Percentiles rank a stretch among this genome's conserved stretches.
Conservation (phyloP, 2,329 filamentous ascomycete genomes). For the Clarireedia monteithiana region DNA sequence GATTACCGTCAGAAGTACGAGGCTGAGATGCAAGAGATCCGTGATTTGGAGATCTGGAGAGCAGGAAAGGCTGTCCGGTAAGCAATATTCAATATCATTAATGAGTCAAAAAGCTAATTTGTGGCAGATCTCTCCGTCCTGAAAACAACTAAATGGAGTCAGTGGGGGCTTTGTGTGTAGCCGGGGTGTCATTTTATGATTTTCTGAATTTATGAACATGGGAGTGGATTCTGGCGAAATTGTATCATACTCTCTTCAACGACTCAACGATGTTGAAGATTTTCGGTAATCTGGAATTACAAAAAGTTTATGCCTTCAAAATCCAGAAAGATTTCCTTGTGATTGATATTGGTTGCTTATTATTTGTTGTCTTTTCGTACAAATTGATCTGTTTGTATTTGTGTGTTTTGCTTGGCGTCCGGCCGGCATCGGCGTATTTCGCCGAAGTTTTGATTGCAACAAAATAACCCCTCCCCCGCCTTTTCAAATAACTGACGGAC, state of each 20-base stretch:
- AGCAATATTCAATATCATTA: conserved; percentile 26
- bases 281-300: conserved; percentile 27
- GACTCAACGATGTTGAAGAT: conserved; percentile 15
- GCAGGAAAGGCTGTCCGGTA: conserved; percentile 95
- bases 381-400: background rate
- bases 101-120: conserved; percentile 13
- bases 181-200: conserved; percentile 19
- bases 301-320: conserved; percentile 25
- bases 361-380: too few species aligned
- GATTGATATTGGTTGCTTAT: background rate
- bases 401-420: background rate
- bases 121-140: conserved; percentile 61
- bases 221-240: conserved; percentile 21
- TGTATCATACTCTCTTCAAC: conserved; percentile 28
- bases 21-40: conserved; percentile 98
- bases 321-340: background rate
- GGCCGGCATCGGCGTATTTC: conserved; percentile 2
- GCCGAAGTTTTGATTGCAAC: background rate
- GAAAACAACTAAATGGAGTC: conserved; percentile 63
- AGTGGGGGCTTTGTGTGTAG: conserved; percentile 10
- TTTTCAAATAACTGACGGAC: background rate
- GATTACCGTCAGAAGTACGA: conserved; percentile 98
- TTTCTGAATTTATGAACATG: conserved; percentile 6
- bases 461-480: background rate
- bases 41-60: conserved; percentile 96